phyloP scores from a whole-genome alignment of 2,329 filamentous ascomycete genomes.

The Madurella mycetomatis region DNA sequence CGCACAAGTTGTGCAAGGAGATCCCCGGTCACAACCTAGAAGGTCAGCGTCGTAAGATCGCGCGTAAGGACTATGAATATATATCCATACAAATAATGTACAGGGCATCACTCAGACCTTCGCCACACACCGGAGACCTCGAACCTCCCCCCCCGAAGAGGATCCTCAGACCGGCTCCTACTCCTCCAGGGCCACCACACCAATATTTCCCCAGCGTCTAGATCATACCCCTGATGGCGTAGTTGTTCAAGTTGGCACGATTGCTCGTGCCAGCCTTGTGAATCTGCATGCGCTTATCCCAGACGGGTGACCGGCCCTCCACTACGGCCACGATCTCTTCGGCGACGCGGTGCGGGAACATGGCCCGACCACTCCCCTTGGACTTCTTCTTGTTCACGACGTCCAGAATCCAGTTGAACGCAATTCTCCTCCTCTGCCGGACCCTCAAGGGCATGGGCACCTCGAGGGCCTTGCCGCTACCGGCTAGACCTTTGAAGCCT shows the following conservation, averaged over 20 bases:
- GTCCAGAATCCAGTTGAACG: constrained; percentile 85
- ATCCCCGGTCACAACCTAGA: no score
- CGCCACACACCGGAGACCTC: not conserved
- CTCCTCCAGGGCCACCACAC: not conserved
- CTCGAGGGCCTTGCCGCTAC: constrained; percentile 80
- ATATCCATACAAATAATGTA: constrained; percentile 16
- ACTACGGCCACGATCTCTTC: constrained; percentile 84
- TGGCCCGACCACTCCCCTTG: constrained; percentile 63
- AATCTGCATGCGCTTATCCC: constrained; percentile 72
- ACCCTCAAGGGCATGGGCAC: constrained; percentile 72
- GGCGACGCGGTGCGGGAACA: constrained; percentile 73
- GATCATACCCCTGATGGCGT: constrained; percentile 31
- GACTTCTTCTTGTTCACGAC: constrained; percentile 74
- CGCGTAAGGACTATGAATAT: not conserved
- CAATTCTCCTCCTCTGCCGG: constrained; percentile 70
- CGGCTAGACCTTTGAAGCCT: constrained; percentile 69
- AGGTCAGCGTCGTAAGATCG: no score
- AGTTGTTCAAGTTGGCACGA: constrained; percentile 63
- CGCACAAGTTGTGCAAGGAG: no score
- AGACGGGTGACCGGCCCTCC: constrained; percentile 77
- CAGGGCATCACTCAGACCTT: not conserved
- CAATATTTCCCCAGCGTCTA: not conserved
- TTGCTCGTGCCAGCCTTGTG: constrained; percentile 79
- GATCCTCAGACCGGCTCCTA: not conserved
- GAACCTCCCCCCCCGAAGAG: no score